phyloP scores from a whole-genome alignment of 164 flowering plant species.

The Protea cynaroides region DNA sequence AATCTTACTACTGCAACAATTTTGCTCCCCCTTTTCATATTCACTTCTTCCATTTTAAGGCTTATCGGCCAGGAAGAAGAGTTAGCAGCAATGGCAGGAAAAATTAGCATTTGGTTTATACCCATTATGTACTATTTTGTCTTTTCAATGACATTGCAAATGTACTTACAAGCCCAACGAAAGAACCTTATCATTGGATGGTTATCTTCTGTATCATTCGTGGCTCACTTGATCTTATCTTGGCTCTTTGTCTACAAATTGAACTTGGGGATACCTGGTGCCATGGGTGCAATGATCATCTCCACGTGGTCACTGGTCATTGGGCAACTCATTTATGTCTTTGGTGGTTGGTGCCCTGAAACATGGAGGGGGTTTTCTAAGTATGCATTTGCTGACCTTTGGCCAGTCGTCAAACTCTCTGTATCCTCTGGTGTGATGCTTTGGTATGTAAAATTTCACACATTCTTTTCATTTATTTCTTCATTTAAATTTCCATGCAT shows the following conservation, averaged over 20 bases:
- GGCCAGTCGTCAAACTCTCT: constrained; percentile 22
- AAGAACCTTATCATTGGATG: constrained; percentile 37
- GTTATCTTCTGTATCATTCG: constrained; percentile 17
- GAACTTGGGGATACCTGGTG: constrained; percentile 32
- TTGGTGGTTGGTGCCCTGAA: constrained; percentile 30
- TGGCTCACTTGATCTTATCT: constrained; percentile 30
- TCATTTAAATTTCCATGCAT: no score
- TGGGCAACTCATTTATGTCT: constrained; percentile 22
- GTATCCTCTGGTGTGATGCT: constrained; percentile 4
- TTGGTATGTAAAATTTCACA: no score
- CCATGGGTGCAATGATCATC: constrained; percentile 29
- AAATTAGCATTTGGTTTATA: constrained; percentile 35
- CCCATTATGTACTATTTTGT: constrained; percentile 25
- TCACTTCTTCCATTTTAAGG: constrained; percentile 17
- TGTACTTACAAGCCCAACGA: constrained; percentile 41
- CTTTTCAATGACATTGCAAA: constrained; percentile 30
- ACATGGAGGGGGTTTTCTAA: constrained; percentile 36
- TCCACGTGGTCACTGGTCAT: constrained; percentile 27
- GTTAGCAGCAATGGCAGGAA: constrained; percentile 27
- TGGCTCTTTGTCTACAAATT: constrained; percentile 32
- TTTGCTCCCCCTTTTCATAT: constrained; percentile 21
- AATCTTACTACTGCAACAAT: constrained; percentile 7
- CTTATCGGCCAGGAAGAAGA: constrained; percentile 22
- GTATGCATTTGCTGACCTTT: constrained; percentile 20
- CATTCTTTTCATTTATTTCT: no score